These are phyloP conservation scores for Aspergillus ruber DNA, from an alignment of 2,329 filamentous ascomycete species.

Conservation along the genomic window DNA sequence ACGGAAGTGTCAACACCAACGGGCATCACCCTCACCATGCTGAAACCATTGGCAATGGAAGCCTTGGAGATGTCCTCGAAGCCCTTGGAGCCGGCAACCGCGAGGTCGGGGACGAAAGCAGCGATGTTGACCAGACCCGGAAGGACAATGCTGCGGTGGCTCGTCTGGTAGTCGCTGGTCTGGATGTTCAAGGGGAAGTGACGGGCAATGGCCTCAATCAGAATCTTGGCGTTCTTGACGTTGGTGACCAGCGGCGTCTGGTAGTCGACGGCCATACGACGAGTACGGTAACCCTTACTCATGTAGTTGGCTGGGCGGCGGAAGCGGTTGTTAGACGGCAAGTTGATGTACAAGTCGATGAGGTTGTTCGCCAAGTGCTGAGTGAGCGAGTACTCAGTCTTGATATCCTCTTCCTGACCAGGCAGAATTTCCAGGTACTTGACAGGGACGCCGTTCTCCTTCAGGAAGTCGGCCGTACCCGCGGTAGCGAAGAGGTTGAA, in stretches of 20 bases:
- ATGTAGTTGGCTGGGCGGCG: slow-evolving; percentile 95
- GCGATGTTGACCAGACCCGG: slow-evolving; percentile 72
- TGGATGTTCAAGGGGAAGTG: slow-evolving; percentile 79
- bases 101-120: slow-evolving; percentile 71
- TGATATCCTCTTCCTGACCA: slow-evolving; percentile 72
- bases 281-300: slow-evolving; percentile 93
- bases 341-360: slow-evolving; percentile 97
- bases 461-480: slow-evolving; percentile 92
- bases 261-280: slow-evolving; percentile 96
- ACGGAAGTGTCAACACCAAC: slow-evolving; percentile 66
- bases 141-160: slow-evolving; percentile 67
- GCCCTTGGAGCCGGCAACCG: slow-evolving; percentile 58
- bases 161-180: slow-evolving; percentile 85
- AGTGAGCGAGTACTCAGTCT: slow-evolving; percentile 92
- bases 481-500: slow-evolving; percentile 95
- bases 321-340: slow-evolving; percentile 98
- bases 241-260: slow-evolving; percentile 97
- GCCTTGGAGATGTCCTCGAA: slow-evolving; percentile 65
- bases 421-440: slow-evolving; percentile 88
- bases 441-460: slow-evolving; percentile 84
- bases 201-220: slow-evolving; percentile 87
- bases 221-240: slow-evolving; percentile 97
- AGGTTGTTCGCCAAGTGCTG: slow-evolving; percentile 96
- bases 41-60: slow-evolving; percentile 69
- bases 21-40: slow-evolving; percentile 74